A percentile compares a stretch with the other conserved stretches of the same genome.
These are phyloP conservation scores for Apiospora pterosperma DNA, from an alignment of 2,329 filamentous ascomycete species.

Conservation along the genomic window DNA sequence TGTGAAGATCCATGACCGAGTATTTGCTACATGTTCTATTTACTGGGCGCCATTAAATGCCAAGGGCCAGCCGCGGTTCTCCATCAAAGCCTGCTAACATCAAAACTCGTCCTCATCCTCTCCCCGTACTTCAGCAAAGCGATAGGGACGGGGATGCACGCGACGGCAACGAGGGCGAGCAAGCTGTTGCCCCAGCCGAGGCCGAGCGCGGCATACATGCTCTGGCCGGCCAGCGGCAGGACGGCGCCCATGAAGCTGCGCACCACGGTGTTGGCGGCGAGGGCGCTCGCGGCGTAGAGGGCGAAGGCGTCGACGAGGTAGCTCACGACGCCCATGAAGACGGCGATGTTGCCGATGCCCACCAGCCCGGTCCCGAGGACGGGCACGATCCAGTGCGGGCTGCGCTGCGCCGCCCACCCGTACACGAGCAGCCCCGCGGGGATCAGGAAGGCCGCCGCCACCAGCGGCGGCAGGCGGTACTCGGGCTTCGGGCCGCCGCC, in stretches of 20 bases:
- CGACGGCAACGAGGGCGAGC: conserved; percentile 16
- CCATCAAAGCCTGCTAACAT: no score
- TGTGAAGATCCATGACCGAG: no score
- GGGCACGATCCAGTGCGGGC: conserved; percentile 43
- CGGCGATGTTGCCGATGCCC: conserved; percentile 30
- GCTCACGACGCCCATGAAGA: conserved; percentile 29
- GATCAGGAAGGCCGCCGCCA: conserved; percentile 13
- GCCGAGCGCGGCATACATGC: conserved; percentile 47
- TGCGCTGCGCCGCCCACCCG: conserved; percentile 40
- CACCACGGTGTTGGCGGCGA: conserved; percentile 56
- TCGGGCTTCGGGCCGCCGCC: conserved; percentile 10
- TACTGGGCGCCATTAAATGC: no score
- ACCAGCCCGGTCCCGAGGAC: conserved; percentile 40
- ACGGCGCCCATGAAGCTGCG: conserved; percentile 47
- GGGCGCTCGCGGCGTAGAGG: conserved; percentile 35
- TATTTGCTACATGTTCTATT: no score
- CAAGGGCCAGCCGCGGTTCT: no score
- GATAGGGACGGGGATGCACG: conserved; percentile 16
- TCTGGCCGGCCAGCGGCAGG: conserved; percentile 46
- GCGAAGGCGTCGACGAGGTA: conserved; percentile 22
- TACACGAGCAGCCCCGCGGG: conserved; percentile 42
- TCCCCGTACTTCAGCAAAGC: conserved; percentile 17
- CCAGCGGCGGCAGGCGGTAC: conserved; percentile 17
- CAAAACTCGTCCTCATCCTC: conserved; percentile 12
- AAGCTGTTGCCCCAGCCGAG: conserved; percentile 54